These are phyloP conservation scores for Talaromyces sp. DNA, from an alignment of 2,329 filamentous ascomycete genomes.

Conservation along the genomic window DNA sequence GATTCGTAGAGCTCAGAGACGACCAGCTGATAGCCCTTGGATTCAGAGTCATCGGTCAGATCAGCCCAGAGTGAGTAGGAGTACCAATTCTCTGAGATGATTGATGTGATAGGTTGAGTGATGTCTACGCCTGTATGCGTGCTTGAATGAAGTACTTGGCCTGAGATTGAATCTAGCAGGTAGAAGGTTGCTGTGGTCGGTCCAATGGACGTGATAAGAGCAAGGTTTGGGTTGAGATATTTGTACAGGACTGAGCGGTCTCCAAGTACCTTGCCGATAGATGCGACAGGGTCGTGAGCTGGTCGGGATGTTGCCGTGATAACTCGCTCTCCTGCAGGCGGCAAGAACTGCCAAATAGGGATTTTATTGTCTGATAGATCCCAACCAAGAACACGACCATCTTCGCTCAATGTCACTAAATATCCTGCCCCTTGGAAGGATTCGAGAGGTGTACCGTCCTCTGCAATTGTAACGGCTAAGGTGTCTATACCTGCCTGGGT, in stretches of 20 bases:
- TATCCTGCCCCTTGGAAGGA: conserved; percentile 32
- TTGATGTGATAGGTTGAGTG: conserved; percentile 68
- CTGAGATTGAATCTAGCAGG: conserved; percentile 81
- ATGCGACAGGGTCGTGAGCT: conserved; percentile 80
- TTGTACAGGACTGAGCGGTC: conserved; percentile 96
- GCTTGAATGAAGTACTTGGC: conserved; percentile 69
- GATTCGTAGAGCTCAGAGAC: conserved; percentile 91
- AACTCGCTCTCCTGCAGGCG: conserved; percentile 64
- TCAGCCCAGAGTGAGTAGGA: conserved; percentile 72
- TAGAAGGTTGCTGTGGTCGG: conserved; percentile 67
- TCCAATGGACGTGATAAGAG: conserved; percentile 69
- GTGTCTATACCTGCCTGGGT: conserved; percentile 24
- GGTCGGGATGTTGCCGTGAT: conserved; percentile 65
- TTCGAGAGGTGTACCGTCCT: conserved; percentile 34
- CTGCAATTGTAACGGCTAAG: conserved; percentile 30
- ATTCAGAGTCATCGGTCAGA: conserved; percentile 43
- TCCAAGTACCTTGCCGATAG: conserved; percentile 88
- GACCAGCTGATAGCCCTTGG: conserved; percentile 82
- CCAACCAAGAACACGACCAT: conserved; percentile 46
- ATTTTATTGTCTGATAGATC: conserved; percentile 32
- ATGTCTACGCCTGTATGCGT: conserved; percentile 71
- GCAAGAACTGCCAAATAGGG: conserved; percentile 70
- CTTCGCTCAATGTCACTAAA: conserved; percentile 40
- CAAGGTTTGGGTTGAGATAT: conserved; percentile 84
- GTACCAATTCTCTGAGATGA: conserved; percentile 93